Evolutionary conservation across 169 alveolate genomes (phyloP), one percentile per base, ranked within the genome.

Genomic region (Toxoplasma gondii): DNA sequence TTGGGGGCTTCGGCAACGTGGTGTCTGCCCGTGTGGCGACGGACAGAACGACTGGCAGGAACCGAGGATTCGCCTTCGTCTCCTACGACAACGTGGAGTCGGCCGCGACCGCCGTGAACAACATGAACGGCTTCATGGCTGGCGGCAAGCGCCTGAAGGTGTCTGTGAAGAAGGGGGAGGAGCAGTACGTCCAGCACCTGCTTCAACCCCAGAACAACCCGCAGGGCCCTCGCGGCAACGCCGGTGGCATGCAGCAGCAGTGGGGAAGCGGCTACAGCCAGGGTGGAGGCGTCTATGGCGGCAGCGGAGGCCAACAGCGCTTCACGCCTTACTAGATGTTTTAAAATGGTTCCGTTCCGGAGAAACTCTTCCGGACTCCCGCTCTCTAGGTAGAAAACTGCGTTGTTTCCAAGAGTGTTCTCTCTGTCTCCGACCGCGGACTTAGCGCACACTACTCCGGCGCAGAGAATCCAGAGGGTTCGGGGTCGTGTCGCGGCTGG

Each of bases 41-140:
- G 10, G 99, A 98, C 95, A 97, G 96, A 80, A 93, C 95, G 80
- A 97, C 98, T 64, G 98, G 99, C 64, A 86, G 99, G 84, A 97
- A 97, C 96, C 96, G 98, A 91, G 99, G 99, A 49, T 98, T 95
- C 94, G 99, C 98, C 34, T 98, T 98, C 95, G 99, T 98, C 64
- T 97, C 99, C 0, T 98, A 97, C 87, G 98, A 98, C 93, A 95
- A 94, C 87, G 95, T 97, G 45, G 98, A 97, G 83, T 93, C 98
- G 45, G 99, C 99, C 24, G 98, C 98, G 0, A 97, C 98, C 92
- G 99, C 99, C 36, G 98, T 98, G 58, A 96, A 97, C 53, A 96
- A 97, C 70, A 98, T 98, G 98, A 98, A 98, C 92, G 99, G 99
- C 93, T 98, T 97, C 95, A 91, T 96, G 69, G 98, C 98, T 43